Conservation (phyloP, 805 yeast species). For the Pichia gijzeniarum region DNA sequence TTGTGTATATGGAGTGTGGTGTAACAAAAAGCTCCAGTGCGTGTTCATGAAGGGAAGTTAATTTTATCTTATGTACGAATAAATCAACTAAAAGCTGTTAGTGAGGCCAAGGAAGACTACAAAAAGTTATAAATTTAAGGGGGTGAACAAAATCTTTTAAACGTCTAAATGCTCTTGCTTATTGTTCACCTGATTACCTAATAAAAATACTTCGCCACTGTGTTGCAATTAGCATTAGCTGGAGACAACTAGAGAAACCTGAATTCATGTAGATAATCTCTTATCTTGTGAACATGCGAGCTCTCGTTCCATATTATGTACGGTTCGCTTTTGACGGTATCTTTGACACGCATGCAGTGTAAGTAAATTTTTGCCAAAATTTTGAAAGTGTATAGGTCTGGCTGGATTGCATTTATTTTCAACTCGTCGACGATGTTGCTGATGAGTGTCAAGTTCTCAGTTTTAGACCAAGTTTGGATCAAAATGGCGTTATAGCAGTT, state of each 20-base stretch:
- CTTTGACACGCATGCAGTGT: slow-evolving; percentile 25
- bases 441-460: slow-evolving; percentile 23
- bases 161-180: too few relatives aligned
- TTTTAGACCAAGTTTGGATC: slow-evolving; percentile 24
- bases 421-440: slow-evolving; percentile 25
- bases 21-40: too few relatives aligned
- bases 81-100: too few relatives aligned
- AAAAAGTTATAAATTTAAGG: too few relatives aligned
- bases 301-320: slow-evolving; percentile 27
- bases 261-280: slow-evolving; percentile 16
- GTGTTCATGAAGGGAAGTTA: too few relatives aligned
- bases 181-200: too few relatives aligned
- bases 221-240: too few relatives aligned
- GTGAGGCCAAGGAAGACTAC: too few relatives aligned
- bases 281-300: slow-evolving; percentile 22
- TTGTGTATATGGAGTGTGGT: too few relatives aligned
- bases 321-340: slow-evolving; percentile 19
- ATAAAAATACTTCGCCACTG: too few relatives aligned
- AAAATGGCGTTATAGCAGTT: slow-evolving; percentile 27
- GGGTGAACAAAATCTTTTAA: too few relatives aligned
- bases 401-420: slow-evolving; percentile 26
- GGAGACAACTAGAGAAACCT: slow-evolving; percentile 13
- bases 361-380: slow-evolving; percentile 23
- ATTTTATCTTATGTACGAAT: too few relatives aligned
- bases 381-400: slow-evolving; percentile 25